Evolutionary conservation across 345 rosid species (phyloP).

Genomic region (Chamaenerion angustifolium): DNA sequence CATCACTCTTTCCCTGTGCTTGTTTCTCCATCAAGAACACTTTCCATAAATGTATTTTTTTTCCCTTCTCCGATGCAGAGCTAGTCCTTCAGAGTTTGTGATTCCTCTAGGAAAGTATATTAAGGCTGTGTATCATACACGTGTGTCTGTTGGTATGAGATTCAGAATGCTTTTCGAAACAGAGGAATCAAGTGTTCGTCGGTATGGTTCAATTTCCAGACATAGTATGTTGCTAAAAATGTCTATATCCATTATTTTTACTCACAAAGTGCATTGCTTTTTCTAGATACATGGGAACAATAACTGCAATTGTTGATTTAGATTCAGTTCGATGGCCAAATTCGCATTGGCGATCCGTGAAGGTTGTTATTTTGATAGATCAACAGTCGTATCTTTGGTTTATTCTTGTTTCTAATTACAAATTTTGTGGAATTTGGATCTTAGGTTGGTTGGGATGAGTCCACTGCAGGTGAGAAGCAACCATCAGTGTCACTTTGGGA

Average conservation of each 20-base stretch:
- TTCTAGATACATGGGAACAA: conserved; percentile 59
- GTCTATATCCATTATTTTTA: not conserved
- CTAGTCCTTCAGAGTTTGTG: conserved; percentile 53
- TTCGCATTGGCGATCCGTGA: conserved; percentile 64
- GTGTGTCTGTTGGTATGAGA: conserved; percentile 56
- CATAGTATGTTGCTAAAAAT: too few relatives aligned
- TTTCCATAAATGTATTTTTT: too few relatives aligned
- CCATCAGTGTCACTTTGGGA: conserved; percentile 47
- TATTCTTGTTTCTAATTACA: too few relatives aligned
- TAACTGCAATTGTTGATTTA: conserved; percentile 56
- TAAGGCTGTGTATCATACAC: conserved; percentile 38
- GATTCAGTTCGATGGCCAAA: conserved; percentile 65
- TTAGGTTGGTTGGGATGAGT: conserved; percentile 51
- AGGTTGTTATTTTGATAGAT: conserved; percentile 17
- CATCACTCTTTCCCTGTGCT: too few relatives aligned
- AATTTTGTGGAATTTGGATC: too few relatives aligned
- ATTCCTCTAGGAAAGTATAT: conserved; percentile 39
- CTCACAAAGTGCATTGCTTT: not conserved
- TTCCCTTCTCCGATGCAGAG: conserved; percentile 26
- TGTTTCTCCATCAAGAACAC: too few relatives aligned
- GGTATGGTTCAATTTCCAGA: conserved; percentile 16
- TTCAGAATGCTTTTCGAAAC: conserved; percentile 59
- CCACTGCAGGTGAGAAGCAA: conserved; percentile 47
- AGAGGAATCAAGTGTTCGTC: conserved; percentile 49
- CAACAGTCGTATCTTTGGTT: too few relatives aligned